Conservation (phyloP, 495 filamentous ascomycete genomes). For the Podospora pseudoanserina region DNA sequence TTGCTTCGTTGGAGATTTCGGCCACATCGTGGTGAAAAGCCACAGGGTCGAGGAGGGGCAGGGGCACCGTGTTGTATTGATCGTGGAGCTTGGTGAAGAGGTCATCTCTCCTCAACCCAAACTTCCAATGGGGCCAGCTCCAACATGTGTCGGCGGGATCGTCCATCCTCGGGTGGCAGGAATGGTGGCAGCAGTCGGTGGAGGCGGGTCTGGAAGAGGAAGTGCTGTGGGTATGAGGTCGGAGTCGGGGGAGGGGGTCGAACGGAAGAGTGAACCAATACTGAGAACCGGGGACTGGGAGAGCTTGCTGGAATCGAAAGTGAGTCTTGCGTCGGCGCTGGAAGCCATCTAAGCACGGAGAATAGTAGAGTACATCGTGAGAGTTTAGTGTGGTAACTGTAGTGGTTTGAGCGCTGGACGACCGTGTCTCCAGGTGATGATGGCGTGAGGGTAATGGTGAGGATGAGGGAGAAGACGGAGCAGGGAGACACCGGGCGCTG, state of each 20-base stretch:
- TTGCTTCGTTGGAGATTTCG: constrained; percentile 44
- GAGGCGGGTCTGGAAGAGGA: constrained; percentile 4
- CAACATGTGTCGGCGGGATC: constrained; percentile 35
- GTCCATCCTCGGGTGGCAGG: constrained; percentile 39
- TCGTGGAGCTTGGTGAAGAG: constrained; percentile 39
- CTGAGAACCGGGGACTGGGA: constrained; percentile 31
- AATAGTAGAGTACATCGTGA: constrained; percentile 27
- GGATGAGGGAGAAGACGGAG: constrained; percentile 16
- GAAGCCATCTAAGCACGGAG: constrained; percentile 36
- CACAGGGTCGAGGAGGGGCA: constrained; percentile 37
- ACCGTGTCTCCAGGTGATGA: neutral
- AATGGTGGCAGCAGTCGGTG: neutral
- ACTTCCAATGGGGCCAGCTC: constrained; percentile 51
- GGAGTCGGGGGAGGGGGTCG: constrained; percentile 12
- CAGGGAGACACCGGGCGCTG: constrained; percentile 6
- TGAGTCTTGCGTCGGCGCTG: constrained; percentile 22
- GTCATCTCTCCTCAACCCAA: constrained; percentile 40
- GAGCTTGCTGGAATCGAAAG: constrained; percentile 17
- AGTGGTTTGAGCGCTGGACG: constrained; percentile 6
- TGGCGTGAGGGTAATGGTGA: constrained; percentile 7
- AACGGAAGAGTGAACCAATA: constrained; percentile 28
- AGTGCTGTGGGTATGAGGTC: constrained; percentile 14
- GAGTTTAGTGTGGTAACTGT: constrained; percentile 16
- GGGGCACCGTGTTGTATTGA: constrained; percentile 40
- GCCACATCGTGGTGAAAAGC: constrained; percentile 44